Evolutionary conservation across 345 rosid genomes (phyloP).

Genomic region (Eucalyptus erythrocorys): DNA sequence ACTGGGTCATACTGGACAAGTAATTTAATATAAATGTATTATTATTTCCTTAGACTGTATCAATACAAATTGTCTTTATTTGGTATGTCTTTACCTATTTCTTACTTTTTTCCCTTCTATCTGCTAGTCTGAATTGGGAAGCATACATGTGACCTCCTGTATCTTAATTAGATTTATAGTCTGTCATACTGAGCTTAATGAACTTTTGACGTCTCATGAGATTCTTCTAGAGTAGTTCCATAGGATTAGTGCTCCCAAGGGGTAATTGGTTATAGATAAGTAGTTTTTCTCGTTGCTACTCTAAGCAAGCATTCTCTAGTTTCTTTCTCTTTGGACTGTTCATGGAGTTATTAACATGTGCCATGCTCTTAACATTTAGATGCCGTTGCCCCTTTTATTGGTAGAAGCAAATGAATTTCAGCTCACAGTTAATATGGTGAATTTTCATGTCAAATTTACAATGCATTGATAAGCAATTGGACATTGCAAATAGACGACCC

Average conservation of each 20-base stretch:
- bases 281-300: not conserved
- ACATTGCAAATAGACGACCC: not conserved
- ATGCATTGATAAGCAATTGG: not conserved
- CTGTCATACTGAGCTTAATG: not conserved
- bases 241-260: not conserved
- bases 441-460: not conserved
- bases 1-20: conserved; percentile 85
- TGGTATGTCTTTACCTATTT: not conserved
- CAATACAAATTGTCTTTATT: not conserved
- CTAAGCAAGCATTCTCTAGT: not conserved
- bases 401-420: not conserved
- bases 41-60: conserved; percentile 8
- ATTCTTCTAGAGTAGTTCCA: not conserved
- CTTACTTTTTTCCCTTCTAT: not conserved
- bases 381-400: not conserved
- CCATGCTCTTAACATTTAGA: not conserved
- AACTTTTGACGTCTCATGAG: not conserved
- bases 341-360: not conserved
- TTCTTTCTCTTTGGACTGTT: not conserved
- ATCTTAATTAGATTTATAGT: not conserved
- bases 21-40: conserved; percentile 52
- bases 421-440: not conserved
- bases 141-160: not conserved
- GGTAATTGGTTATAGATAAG: not conserved
- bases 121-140: not conserved